Conservation (phyloP, 2,329 filamentous ascomycete species). For the Fusarium annulatum region DNA sequence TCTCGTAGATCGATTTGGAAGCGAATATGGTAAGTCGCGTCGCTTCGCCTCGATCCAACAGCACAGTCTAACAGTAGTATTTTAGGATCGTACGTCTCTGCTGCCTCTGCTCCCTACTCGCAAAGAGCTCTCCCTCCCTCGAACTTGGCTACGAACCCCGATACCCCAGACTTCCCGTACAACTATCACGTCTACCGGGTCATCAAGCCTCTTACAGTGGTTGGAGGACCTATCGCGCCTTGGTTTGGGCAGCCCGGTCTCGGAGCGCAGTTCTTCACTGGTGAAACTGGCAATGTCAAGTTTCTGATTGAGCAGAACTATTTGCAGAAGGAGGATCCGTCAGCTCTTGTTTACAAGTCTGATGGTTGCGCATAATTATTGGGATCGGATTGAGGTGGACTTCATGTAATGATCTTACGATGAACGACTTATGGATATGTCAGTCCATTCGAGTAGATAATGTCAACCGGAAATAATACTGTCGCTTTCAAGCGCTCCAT, state of each 20-base stretch:
- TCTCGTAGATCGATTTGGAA: constrained; percentile 61
- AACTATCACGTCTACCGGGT: constrained; percentile 63
- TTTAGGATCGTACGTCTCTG: constrained; percentile 51
- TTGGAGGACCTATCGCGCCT: constrained; percentile 58
- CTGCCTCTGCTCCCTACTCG: constrained; percentile 58
- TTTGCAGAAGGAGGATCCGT: constrained; percentile 26
- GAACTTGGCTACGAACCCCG: constrained; percentile 54
- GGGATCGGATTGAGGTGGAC: background rate
- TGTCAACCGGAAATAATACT: background rate
- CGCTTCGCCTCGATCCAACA: too few relatives aligned
- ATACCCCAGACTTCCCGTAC: constrained; percentile 52
- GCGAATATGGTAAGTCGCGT: constrained; percentile 52
- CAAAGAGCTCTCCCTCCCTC: constrained; percentile 59
- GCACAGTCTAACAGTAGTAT: background rate
- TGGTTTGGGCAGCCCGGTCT: constrained; percentile 64
- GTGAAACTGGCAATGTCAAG: constrained; percentile 40
- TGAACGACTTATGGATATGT: background rate
- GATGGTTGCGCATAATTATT: constrained; percentile 20
- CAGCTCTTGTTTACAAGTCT: constrained; percentile 25
- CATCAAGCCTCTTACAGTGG: constrained; percentile 51
- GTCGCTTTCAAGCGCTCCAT: background rate
- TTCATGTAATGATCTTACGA: background rate
- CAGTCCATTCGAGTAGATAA: background rate
- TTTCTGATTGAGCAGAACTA: constrained; percentile 33
- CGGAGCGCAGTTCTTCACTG: constrained; percentile 51